Evolutionary conservation across 192 early-diverging fungal genomes (phyloP), one percentile per base, ranked within the genome.

Genomic region (Coemansia reversa): DNA sequence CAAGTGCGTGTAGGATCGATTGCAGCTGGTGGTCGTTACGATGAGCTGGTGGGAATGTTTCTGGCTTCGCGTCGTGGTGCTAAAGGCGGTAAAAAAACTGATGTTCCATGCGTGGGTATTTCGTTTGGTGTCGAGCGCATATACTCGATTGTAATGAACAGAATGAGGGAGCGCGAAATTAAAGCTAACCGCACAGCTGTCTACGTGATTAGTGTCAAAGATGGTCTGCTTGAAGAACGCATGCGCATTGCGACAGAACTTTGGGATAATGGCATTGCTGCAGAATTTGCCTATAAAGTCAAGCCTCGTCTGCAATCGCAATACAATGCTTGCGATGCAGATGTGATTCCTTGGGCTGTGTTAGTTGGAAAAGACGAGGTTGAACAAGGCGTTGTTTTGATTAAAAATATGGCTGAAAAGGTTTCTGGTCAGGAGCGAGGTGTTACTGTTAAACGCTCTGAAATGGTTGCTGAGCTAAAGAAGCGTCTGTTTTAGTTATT

Each of bases 21-120:
- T 70, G 93, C 97, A 18, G 94, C 93, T 0, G 97, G 97, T 56
- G 97, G 97, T 6, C 93, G 97, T 33, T 99, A 99, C 86, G 97
- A 99, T 66, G 86, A 94, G 33, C 85, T 99, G 50, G 96, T 99
- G 9, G 97, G 96, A 30, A 97, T 94, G 93, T 96, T 99, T 69
- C 86, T 85, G 51, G 69, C 73, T 32, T 51, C 69, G 12, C 84
- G 67, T 42, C 84, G 81, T 62, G 83, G 82, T 63, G 88, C 85
- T 58, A 22, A 29, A 8, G 45, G 39, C 79, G 84, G 83, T 70
- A 72, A 83, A 49, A 76, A 89, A 67, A 58, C 22, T 30, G 52
- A 60, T 0, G 94, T 99, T 50, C 97, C 97, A 5, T 99, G 97
- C 65, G 95, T 98, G 3, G 97, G 97, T 50, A 77, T 98, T 33